These are phyloP conservation scores for Ogataea dorogensis DNA, from an alignment of 805 yeast species.

Conservation along the genomic window DNA sequence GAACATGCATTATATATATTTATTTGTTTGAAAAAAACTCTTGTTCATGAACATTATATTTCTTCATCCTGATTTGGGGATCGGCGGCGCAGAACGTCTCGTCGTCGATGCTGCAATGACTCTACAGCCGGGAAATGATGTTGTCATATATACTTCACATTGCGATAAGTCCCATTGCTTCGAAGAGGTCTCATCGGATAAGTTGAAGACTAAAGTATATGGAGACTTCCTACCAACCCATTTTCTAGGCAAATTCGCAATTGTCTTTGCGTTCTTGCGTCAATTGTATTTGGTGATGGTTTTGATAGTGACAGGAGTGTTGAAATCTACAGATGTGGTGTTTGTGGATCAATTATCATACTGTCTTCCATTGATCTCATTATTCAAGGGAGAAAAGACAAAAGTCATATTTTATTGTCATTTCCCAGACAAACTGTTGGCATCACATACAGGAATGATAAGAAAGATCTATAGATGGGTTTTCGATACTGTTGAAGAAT, in stretches of 20 bases:
- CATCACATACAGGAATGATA: conserved; percentile 52
- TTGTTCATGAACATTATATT: conserved; percentile 64
- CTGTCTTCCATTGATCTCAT: conserved; percentile 69
- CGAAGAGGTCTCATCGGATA: conserved; percentile 72
- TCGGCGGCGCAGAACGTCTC: conserved; percentile 97
- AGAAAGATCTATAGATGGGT: conserved; percentile 73
- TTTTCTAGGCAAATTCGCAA: conserved; percentile 64
- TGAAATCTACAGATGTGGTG: conserved; percentile 60
- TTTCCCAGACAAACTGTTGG: conserved; percentile 86
- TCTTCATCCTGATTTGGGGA: conserved; percentile 93
- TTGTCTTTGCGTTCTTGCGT: conserved; percentile 78
- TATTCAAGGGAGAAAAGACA: conserved; percentile 39
- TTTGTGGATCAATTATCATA: conserved; percentile 88
- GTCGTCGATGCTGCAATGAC: conserved; percentile 95
- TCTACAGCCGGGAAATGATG: conserved; percentile 37
- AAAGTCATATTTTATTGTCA: conserved; percentile 87
- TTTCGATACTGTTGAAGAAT: conserved; percentile 81
- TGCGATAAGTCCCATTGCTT: conserved; percentile 86
- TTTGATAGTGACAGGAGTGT: conserved; percentile 48
- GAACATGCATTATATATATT: conserved; percentile 62
- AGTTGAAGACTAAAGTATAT: conserved; percentile 60
- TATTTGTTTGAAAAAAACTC: not conserved
- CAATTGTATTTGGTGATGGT: conserved; percentile 63
- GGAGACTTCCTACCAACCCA: conserved; percentile 86
- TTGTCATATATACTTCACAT: conserved; percentile 81